Base-by-base conservation (phyloP, 1,284 basidiomycete genomes). In the Rhodotorula sp. region DNA sequence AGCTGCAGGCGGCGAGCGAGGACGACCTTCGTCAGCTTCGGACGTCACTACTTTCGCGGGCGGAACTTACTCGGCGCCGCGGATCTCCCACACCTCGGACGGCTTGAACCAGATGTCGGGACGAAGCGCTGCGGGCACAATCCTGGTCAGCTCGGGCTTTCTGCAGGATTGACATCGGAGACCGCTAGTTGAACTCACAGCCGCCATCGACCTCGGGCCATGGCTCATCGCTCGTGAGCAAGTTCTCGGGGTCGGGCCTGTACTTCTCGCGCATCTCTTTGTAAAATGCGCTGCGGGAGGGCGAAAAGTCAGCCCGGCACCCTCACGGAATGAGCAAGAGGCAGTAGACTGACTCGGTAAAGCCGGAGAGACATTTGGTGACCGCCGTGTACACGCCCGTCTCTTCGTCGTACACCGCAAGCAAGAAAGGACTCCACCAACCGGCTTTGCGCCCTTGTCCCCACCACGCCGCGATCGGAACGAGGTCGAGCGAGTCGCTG, bases 371-470 rank as follows among this genome's bases (percentile, higher is more conserved):
- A 72, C 79, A 81, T 72, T 95, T 95, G 82, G 92, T 93, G 52
- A 95, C 86, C 0, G 90, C 92, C 64, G 93, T 88, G 69, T 90
- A 84, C 59, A 83, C 85, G 21, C 88, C 92, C 5, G 84, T 85
- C 68, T 86, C 84, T 23, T 87, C 83, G 78, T 95, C 89, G 85
- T 92, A 90, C 64, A 79, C 67, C 31, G 90, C 93, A 47, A 97
- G 85, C 19, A 97, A 84, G 76, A 97, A 88, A 0, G 94, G 94
- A 73, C 88, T 90, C 92, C 93, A 97, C 93, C 93, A 97, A 43
- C 87, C 86, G 15, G 89, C 90, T 81, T 97, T 97, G 49, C 93
- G 83, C n/a, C 94, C 94, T 80, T 89, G 90, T 57, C 94, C 94
- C 82, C 95, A 88, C 92, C 91, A 95, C 26, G 90, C 91, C 50